Base-by-base conservation (phyloP, 2,329 filamentous ascomycete species). In the Colletotrichum liaoningense region DNA sequence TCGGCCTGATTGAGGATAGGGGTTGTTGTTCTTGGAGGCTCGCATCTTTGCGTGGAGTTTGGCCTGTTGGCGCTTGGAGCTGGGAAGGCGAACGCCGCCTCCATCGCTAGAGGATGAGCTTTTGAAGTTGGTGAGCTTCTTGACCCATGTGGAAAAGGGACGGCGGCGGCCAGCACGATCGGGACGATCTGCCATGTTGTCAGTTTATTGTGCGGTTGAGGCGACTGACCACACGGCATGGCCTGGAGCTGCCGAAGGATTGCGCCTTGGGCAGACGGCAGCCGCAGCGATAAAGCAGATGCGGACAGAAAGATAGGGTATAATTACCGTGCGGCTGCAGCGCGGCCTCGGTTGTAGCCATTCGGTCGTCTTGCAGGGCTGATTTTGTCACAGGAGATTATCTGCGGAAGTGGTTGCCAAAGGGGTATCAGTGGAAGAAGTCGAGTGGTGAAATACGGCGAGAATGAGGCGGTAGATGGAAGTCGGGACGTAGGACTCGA, bases 61-160 rank as follows among this genome's bases (percentile, higher is more conserved):
- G 64, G 82, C 83, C 65, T 86, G 81, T 54, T 80, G 77, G 64
- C 79, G 78, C 77, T 87, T 88, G 73, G 79, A 83, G 75, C 80
- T 83, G 79, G 80, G 82, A 16, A 72, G 72, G 19, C 68, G 71
- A 12, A 35, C 71, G 52, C 71, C 71, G 71, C 78, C 83, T 77
- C 79, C 73, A 55, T 87, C 87, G 73, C 91, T 88, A 38, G 92
- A 93, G 5, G 92, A 92, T 69, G 86, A 88, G 68, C 80, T 82
- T 83, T 97, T 98, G 84, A 98, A 93, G 81, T 93, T 96, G 74
- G 95, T 92, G 70, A 98, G 90, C 80, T 95, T 95, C 88, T 95
- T 97, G 87, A 99, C 95, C 93, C 96, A 97, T 77, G 92, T 94
- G 59, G 95, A 91, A 81, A 98, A 98, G 28, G 95, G 96, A 76